Evolutionary conservation across 2,329 filamentous ascomycete species (phyloP), one percentile per base, ranked within the genome.

Genomic region (Xylariaceae sp.): DNA sequence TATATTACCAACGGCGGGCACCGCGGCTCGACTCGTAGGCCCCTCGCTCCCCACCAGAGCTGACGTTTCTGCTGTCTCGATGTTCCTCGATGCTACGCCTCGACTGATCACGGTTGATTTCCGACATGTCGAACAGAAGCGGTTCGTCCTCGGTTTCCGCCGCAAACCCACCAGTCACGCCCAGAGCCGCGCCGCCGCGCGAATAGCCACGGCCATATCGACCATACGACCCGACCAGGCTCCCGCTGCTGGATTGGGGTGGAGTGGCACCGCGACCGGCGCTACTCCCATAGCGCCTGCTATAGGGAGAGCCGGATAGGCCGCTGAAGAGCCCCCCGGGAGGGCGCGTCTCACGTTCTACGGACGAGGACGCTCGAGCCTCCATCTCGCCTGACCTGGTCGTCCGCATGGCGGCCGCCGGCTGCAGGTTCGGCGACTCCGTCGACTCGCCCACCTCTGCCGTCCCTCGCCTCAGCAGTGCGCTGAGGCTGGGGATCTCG

Each of bases 91-190:
- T 57, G 49, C 75, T 81, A 46, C 74, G 69, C 45, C 77, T 66
- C 31, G 71, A 71, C 40, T 71, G 70, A 13, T 59, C 56, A 11
- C 73, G 67, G 49, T 79, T 78, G 55, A 85, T 74, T 59, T 87
- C 83, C 24, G 79, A 84, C 69, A 87, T 78, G 47, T 83, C 79
- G 59, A 87, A 87, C 8, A 87, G 68, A 8, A 87, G 60, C 0
- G 79, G 80, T 53, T 87, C 83, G 38, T 85, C 83, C 43, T 83
- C 79, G 16, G 68, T 61, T 5, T 75, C 74, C 36, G 64, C 63
- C 31, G 76, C 69, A 7, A 64, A 60, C 0, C 57, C 56, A 6
- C 68, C 65, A 1, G 65, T 61, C 32, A 68, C 66, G 40, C 67
- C 72, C 36, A 70, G 55, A 12, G 55, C 50, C 16, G 55, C 52